Conservation (phyloP, 805 yeast species). For the Starmera pachycereana region DNA sequence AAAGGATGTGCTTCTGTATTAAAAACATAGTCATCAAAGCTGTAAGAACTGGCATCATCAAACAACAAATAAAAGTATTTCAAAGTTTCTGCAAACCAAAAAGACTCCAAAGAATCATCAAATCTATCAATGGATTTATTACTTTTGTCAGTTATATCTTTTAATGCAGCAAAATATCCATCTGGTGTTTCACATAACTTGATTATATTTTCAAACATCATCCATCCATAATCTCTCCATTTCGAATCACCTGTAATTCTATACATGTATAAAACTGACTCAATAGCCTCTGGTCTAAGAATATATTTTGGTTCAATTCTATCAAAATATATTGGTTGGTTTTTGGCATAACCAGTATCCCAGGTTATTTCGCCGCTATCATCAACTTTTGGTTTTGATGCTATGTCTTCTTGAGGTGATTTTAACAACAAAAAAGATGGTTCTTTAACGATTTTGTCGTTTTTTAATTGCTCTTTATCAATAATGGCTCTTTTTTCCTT, state of each 20-base stretch:
- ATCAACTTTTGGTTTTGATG: background rate
- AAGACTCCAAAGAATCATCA: constrained; percentile 32
- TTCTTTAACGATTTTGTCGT: background rate
- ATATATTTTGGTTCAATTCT: constrained; percentile 28
- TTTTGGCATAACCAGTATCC: constrained; percentile 5
- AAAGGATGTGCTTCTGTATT: constrained; percentile 60
- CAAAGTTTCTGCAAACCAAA: constrained; percentile 51
- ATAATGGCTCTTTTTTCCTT: background rate
- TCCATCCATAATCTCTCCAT: constrained; percentile 49
- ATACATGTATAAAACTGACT: constrained; percentile 47
- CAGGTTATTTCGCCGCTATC: constrained; percentile 6
- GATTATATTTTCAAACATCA: constrained; percentile 30
- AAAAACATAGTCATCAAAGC: constrained; percentile 43
- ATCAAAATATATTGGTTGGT: constrained; percentile 23
- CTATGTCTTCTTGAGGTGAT: background rate
- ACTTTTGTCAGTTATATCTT: constrained; percentile 26
- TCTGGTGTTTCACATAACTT: constrained; percentile 20
- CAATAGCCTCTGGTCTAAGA: constrained; percentile 53
- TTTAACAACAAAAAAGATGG: background rate
- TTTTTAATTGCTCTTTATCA: background rate
- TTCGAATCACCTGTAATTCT: constrained; percentile 47
- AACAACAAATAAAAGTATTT: constrained; percentile 45
- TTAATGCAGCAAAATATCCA: constrained; percentile 28
- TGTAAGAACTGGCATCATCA: constrained; percentile 30
- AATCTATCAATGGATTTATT: constrained; percentile 16